These are phyloP conservation scores for Ophiostoma novo-ulmi DNA, from an alignment of 2,329 filamentous ascomycete species.

Conservation along the genomic window DNA sequence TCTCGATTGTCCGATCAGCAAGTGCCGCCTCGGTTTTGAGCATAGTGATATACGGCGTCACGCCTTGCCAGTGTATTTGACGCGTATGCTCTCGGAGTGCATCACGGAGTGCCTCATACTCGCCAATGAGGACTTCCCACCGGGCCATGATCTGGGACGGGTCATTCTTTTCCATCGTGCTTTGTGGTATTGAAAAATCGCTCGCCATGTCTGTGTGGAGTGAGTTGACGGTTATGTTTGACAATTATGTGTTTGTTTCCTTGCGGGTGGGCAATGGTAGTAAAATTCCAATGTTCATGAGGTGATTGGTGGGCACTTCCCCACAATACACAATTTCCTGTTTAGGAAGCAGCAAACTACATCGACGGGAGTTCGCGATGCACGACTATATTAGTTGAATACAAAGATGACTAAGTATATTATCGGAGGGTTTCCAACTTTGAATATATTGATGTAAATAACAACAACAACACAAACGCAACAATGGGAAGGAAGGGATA, in stretches of 20 bases:
- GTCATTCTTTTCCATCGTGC: neutral
- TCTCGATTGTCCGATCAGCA: neutral
- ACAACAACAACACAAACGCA: no score
- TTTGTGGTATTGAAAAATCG: neutral
- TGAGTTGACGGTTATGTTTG: neutral
- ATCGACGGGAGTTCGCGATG: neutral
- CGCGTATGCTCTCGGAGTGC: conserved; percentile 20
- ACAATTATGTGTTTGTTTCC: neutral
- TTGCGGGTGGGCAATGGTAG: neutral
- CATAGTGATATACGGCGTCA: conserved; percentile 24
- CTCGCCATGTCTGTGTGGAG: neutral
- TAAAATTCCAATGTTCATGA: neutral
- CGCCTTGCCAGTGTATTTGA: conserved; percentile 26
- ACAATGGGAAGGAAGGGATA: no score
- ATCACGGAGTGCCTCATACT: conserved; percentile 25
- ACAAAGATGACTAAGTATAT: no score
- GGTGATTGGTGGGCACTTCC: neutral
- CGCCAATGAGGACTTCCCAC: conserved; percentile 23
- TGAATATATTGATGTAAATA: no score
- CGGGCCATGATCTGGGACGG: conserved; percentile 17
- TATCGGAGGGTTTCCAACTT: no score
- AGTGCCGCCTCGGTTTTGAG: conserved; percentile 22
- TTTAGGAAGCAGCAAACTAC: neutral
- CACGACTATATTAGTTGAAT: neutral
- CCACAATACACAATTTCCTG: neutral